Percentiles rank a stretch among this genome's conserved stretches.
Evolutionary conservation across 805 yeast species (phyloP).

Genomic region (Cephaloascus albidus): DNA sequence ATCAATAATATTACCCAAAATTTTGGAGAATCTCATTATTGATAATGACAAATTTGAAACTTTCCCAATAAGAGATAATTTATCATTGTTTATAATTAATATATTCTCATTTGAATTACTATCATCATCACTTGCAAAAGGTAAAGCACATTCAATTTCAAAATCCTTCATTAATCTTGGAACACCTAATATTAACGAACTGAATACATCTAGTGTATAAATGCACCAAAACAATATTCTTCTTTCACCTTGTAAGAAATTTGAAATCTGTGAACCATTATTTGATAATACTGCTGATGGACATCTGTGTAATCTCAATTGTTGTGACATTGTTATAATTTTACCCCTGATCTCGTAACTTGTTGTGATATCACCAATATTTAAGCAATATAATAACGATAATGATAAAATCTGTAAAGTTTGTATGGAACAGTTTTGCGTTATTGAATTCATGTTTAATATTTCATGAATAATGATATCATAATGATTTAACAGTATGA

Average conservation of each 20-base stretch:
- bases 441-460: conserved; percentile 49
- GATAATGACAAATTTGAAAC: conserved; percentile 56
- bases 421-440: conserved; percentile 52
- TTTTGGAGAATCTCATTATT: conserved; percentile 60
- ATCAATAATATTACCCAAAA: conserved; percentile 66
- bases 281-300: conserved; percentile 71
- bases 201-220: conserved; percentile 66
- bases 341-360: conserved; percentile 71
- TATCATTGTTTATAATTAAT: conserved; percentile 49
- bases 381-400: conserved; percentile 61
- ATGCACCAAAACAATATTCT: conserved; percentile 80
- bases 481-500: conserved; percentile 30
- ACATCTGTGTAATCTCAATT: conserved; percentile 74
- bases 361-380: conserved; percentile 64
- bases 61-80: conserved; percentile 58
- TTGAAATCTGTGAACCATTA: conserved; percentile 56
- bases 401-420: conserved; percentile 62
- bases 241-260: conserved; percentile 73
- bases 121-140: conserved; percentile 41
- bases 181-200: conserved; percentile 71
- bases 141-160: conserved; percentile 82
- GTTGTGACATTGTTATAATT: conserved; percentile 77
- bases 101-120: conserved; percentile 31
- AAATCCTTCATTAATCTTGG: conserved; percentile 73
- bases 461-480: conserved; percentile 56